Evolutionary conservation across 768 basidiomycete species (phyloP).

Genomic region (Crassisporium funariophilum): DNA sequence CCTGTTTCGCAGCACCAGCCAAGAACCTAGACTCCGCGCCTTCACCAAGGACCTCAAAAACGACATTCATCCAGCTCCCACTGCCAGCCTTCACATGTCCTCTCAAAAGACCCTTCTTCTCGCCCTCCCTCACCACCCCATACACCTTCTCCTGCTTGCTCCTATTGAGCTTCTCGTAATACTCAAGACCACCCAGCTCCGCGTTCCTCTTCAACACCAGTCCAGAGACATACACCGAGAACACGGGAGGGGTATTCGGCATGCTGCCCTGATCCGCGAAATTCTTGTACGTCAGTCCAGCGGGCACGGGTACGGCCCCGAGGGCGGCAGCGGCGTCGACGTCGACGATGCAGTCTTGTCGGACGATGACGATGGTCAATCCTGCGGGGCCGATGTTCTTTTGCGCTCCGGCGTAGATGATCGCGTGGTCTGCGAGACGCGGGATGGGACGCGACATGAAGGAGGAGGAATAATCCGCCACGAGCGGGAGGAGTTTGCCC

Average conservation of each 20-base stretch:
- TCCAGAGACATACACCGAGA: slow-evolving; percentile 88
- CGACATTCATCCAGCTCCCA: slow-evolving; percentile 95
- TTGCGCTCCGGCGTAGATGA: slow-evolving; percentile 96
- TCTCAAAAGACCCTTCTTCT: slow-evolving; percentile 67
- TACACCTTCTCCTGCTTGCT: slow-evolving; percentile 82
- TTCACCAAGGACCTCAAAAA: slow-evolving; percentile 79
- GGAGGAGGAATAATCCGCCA: slow-evolving; percentile 94
- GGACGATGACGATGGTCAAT: slow-evolving; percentile 88
- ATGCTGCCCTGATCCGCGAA: slow-evolving; percentile 75
- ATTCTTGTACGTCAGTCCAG: slow-evolving; percentile 81
- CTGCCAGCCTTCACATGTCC: slow-evolving; percentile 73
- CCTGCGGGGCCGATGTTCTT: slow-evolving; percentile 98
- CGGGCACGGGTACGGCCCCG: slow-evolving; percentile 75
- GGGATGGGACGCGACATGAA: slow-evolving; percentile 97
- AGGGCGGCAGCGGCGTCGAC: slow-evolving; percentile 76
- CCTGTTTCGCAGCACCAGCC: slow-evolving; percentile 73
- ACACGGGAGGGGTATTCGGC: slow-evolving; percentile 92
- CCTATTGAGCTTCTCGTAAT: slow-evolving; percentile 66
- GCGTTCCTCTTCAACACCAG: slow-evolving; percentile 78
- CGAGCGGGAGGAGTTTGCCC: slow-evolving; percentile 70
- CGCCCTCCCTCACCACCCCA: slow-evolving; percentile 67
- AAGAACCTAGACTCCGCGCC: slow-evolving; percentile 75
- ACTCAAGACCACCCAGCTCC: slow-evolving; percentile 62
- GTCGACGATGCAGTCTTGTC: slow-evolving; percentile 92
- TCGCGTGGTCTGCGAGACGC: slow-evolving; percentile 82